Conservation (phyloP, 805 yeast genomes). For the Yamadazyma laniorum region DNA sequence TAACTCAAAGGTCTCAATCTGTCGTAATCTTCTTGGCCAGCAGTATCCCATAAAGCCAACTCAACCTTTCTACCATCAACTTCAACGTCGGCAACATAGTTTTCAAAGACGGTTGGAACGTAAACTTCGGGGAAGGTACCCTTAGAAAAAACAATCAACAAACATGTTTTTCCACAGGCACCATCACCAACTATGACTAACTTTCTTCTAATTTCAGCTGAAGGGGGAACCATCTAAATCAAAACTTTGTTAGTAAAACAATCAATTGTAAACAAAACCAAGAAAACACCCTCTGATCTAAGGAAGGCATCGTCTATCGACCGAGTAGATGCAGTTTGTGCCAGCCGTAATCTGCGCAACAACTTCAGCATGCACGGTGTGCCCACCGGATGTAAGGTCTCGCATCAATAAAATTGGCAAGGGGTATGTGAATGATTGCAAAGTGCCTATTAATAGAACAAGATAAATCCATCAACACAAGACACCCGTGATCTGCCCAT, state of each 20-base stretch:
- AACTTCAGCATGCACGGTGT: no score
- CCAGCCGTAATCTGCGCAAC: no score
- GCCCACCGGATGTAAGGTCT: no score
- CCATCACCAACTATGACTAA: constrained; percentile 96
- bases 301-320: no score
- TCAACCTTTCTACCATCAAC: constrained; percentile 69
- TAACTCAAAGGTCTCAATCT: constrained; percentile 87
- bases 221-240: constrained; percentile 34
- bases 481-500: no score
- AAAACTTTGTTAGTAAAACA: background rate
- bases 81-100: constrained; percentile 91
- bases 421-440: no score
- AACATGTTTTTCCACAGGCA: constrained; percentile 95
- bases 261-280: background rate
- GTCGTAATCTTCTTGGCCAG: constrained; percentile 97
- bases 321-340: no score
- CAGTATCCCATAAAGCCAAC: constrained; percentile 96
- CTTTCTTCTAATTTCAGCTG: constrained; percentile 53
- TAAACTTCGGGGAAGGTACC: constrained; percentile 92
- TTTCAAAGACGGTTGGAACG: constrained; percentile 95
- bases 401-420: no score
- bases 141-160: constrained; percentile 78
- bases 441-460: no score
- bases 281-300: background rate
- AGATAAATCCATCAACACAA: no score